These are phyloP conservation scores for Apodospora peruviana DNA, from an alignment of 495 filamentous ascomycete genomes.

Conservation along the genomic window DNA sequence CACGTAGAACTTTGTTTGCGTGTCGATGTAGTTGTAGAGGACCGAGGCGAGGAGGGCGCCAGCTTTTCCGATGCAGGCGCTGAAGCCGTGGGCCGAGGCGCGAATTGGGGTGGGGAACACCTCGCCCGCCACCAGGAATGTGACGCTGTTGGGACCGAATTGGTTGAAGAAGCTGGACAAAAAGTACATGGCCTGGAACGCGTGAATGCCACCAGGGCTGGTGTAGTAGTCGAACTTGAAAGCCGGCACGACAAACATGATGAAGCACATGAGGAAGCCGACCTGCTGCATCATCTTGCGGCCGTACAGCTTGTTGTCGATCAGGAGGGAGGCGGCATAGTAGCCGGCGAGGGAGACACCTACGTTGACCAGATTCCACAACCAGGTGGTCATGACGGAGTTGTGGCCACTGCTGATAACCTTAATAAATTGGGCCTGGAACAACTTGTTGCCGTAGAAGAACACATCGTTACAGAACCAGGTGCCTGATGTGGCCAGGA, in stretches of 20 bases:
- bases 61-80: conserved; percentile 74
- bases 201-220: conserved; percentile 54
- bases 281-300: conserved; percentile 89
- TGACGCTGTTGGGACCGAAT: conserved; percentile 87
- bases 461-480: conserved; percentile 95
- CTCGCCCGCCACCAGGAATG: conserved; percentile 87
- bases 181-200: conserved; percentile 93
- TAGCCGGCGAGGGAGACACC: conserved; percentile 78
- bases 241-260: conserved; percentile 79
- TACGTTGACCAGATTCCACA: conserved; percentile 86
- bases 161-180: conserved; percentile 93
- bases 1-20: conserved; percentile 72
- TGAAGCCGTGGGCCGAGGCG: conserved; percentile 85
- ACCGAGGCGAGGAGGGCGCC: conserved; percentile 81
- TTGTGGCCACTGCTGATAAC: conserved; percentile 54
- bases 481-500: conserved; percentile 74
- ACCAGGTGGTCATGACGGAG: conserved; percentile 75
- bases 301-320: conserved; percentile 89
- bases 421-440: conserved; percentile 77
- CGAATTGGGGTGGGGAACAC: conserved; percentile 86
- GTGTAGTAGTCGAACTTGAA: conserved; percentile 82
- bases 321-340: conserved; percentile 70
- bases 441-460: conserved; percentile 98
- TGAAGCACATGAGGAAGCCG: conserved; percentile 80
- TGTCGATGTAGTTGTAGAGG: conserved; percentile 82